Percentiles rank a stretch among this genome's conserved stretches.
phyloP scores from a whole-genome alignment of 2,329 filamentous ascomycete genomes.

The Alternaria consortialis region DNA sequence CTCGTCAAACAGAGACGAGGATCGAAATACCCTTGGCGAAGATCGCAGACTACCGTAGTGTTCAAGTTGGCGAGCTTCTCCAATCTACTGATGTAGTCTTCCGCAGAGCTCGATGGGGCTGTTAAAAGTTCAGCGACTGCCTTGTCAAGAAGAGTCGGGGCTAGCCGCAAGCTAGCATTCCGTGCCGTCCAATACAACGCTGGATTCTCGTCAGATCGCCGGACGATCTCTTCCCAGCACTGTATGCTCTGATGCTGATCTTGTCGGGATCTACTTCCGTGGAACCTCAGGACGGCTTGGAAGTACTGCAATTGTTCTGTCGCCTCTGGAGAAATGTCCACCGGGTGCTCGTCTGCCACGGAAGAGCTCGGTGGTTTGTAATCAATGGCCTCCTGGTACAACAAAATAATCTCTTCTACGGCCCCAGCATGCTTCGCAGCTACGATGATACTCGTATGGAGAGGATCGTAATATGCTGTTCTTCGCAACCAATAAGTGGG shows the following conservation, averaged over 20 bases:
- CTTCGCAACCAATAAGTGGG: neutral
- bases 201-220: neutral
- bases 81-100: neutral
- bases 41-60: neutral
- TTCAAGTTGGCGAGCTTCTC: neutral
- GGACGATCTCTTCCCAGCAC: neutral
- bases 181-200: neutral
- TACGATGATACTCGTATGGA: neutral
- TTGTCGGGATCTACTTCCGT: neutral
- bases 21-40: neutral
- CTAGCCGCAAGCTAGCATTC: neutral
- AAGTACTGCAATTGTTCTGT: neutral
- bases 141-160: conserved; percentile 1
- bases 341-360: neutral
- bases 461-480: neutral
- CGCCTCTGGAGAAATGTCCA: neutral
- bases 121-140: neutral
- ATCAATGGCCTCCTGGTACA: conserved; percentile 4
- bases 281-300: neutral
- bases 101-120: neutral
- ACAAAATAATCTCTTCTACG: neutral
- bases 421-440: neutral
- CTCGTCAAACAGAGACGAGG: neutral
- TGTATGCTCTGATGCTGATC: conserved; percentile 1
- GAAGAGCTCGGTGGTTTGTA: neutral